Evolutionary conservation across 2,329 filamentous ascomycete genomes (phyloP), one percentile per base, ranked within the genome.

Genomic region (Diaporthe batatas): DNA sequence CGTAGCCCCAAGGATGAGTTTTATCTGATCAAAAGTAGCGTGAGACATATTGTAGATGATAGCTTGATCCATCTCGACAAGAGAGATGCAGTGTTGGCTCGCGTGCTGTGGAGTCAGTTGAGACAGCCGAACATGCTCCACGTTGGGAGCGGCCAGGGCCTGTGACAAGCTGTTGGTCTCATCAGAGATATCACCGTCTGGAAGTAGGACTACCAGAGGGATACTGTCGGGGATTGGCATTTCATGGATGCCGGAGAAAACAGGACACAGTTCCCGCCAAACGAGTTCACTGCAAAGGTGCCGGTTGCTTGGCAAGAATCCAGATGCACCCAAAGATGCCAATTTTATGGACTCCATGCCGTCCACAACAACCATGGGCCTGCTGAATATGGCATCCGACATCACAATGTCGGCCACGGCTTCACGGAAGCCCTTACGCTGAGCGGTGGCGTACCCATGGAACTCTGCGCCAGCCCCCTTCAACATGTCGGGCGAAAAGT

Each of bases 251-350:
- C 86, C 82, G 68, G 32, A 16, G 6, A 34, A 18, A 39, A 71
- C 68, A 14, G 64, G 32, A n/a, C 47, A 23, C 11, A 74, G 32
- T 32, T 83, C 78, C 25, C 84, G 80, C 88, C 87, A 90, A 2
- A 82, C 75, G 64, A 89, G 80, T 74, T 87, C 79, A 2, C 84
- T 85, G 71, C 86, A 87, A 1, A 90, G 80, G 25, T 85, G 85
- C 42, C 83, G 84, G 74, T 88, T 83, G 32, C 84, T 86, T 0
- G 86, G 84, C 11, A 90, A 76, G 74, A 87, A 89, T 0, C 77
- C 79, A 0, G 73, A 79, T 0, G 77, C 74, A 0, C 74, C 77
- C 6, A 77, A 74, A 0, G 79, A 72, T 0, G 80, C 75, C 16
- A 88, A 75, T 0, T 82, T 78, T 2, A 83, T 84, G 68, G 88